Conservation (phyloP, 116 monocot genomes). For the Dioscorea cayenensis region DNA sequence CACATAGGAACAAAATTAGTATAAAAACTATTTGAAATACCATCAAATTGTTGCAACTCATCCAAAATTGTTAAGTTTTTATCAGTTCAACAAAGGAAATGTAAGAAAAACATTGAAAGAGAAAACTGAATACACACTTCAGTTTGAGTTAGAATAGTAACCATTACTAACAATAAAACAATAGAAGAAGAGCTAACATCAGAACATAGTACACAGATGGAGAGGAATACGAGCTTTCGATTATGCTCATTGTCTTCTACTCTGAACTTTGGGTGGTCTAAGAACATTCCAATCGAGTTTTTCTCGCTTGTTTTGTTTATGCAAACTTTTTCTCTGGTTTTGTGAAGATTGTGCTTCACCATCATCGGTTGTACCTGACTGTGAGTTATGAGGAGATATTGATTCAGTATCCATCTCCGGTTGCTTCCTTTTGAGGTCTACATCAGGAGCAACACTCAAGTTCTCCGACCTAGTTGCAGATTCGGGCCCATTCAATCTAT, state of each 20-base stretch:
- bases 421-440: constrained; percentile 58
- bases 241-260: constrained; percentile 8
- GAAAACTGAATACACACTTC: too few species aligned
- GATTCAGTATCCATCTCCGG: constrained; percentile 27
- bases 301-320: constrained; percentile 56
- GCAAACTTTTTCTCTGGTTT: constrained; percentile 22
- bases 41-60: too few species aligned
- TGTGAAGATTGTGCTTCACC: constrained; percentile 17
- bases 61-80: too few species aligned
- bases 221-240: too few species aligned
- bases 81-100: too few species aligned
- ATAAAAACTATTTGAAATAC: too few species aligned
- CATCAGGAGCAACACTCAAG: constrained; percentile 7
- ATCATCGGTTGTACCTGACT: constrained; percentile 15
- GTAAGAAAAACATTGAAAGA: too few species aligned
- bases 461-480: constrained; percentile 9
- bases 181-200: too few species aligned
- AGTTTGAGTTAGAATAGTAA: too few species aligned
- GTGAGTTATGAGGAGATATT: constrained; percentile 12
- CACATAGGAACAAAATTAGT: too few species aligned
- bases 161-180: too few species aligned
- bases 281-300: constrained; percentile 77
- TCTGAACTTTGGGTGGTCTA: constrained; percentile 45
- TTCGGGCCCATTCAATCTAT: constrained; percentile 22
- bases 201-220: too few species aligned